Evolutionary conservation across 108 stramenopile genomes (phyloP).

Genomic region (Mayamaea pseudoterrestris): DNA sequence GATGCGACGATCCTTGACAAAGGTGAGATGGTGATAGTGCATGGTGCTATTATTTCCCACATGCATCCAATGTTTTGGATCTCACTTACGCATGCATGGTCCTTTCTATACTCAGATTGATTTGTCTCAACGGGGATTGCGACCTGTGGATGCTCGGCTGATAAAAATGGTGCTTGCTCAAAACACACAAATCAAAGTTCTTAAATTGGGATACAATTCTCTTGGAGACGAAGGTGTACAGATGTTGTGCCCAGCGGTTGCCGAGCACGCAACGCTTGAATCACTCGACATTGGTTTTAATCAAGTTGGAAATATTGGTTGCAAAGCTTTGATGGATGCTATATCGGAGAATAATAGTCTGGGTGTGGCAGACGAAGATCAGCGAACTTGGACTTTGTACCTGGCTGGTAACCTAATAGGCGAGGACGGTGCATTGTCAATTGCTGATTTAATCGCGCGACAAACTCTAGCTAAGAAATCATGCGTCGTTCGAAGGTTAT

Average conservation of each 20-base stretch:
- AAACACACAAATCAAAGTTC: conserved; percentile 53
- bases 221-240: conserved; percentile 49
- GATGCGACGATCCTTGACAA: conserved; percentile 30
- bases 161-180: conserved; percentile 60
- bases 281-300: conserved; percentile 77
- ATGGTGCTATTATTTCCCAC: not conserved
- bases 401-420: conserved; percentile 65
- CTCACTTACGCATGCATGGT: conserved; percentile 1
- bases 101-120: conserved; percentile 35
- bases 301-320: conserved; percentile 69
- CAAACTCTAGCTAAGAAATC: conserved; percentile 37
- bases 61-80: not conserved
- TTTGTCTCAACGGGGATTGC: conserved; percentile 63
- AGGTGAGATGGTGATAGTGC: conserved; percentile 17
- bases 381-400: conserved; percentile 66
- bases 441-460: conserved; percentile 51
- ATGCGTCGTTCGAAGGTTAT: no score
- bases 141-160: conserved; percentile 46
- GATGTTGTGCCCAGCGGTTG: conserved; percentile 29
- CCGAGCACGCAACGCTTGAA: conserved; percentile 40
- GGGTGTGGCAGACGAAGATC: conserved; percentile 11
- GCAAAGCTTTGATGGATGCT: conserved; percentile 42
- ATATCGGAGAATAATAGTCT: conserved; percentile 14
- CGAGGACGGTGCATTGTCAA: conserved; percentile 47
- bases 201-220: conserved; percentile 80